Base-by-base conservation (phyloP, 306 rosid genomes). In the Arachis stenosperma region DNA sequence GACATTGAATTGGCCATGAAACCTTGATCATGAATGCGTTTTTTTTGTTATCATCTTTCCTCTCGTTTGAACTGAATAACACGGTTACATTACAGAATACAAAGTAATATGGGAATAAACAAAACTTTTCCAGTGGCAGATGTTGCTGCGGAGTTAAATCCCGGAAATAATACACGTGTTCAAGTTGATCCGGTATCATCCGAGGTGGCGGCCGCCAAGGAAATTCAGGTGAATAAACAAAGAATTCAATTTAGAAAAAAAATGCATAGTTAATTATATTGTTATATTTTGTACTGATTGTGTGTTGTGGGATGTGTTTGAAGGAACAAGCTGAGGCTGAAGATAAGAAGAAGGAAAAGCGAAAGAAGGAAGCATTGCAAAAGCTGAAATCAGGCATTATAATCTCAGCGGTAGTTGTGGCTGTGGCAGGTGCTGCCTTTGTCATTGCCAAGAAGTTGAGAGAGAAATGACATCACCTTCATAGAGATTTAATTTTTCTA, bases 391-490 rank as follows among this genome's bases (percentile, higher is more conserved):
- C 74, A 6, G 75, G 78, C 40, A 27, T 89, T 68, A 69, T 87
- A n/a, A 54, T 87, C 57, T 87, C 91, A 9, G 81, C 79, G 27
- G 64, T 83, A 73, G 12, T 83, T 11, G 86, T 86, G 57, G 88
- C 88, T 57, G 75, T 87, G 76, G 86, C 81, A 0, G 90, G 85
- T 13, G 86, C 78, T 0, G 75, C 73, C 65, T 74, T 81, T 11
- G 88, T 83, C 71, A 41, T 89, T 11, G 57, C 83, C 69, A 87
- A 87, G 81, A 89, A 87, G 64, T 65, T 85, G 55, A 81, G 78
- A 30, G 84, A 87, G 82, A 88, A 84, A 75, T 82, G 50, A 68
- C 52, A 37, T 59, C 40, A 43, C 39, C 12, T n/a, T 36, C 3
- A 58, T 42, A 73, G 78, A 69, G 27, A 50, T 27, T 33, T 33